Evolutionary conservation across 2,329 filamentous ascomycete species (phyloP), one percentile per base, ranked within the genome.

Genomic region (Talaromyces sp.): DNA sequence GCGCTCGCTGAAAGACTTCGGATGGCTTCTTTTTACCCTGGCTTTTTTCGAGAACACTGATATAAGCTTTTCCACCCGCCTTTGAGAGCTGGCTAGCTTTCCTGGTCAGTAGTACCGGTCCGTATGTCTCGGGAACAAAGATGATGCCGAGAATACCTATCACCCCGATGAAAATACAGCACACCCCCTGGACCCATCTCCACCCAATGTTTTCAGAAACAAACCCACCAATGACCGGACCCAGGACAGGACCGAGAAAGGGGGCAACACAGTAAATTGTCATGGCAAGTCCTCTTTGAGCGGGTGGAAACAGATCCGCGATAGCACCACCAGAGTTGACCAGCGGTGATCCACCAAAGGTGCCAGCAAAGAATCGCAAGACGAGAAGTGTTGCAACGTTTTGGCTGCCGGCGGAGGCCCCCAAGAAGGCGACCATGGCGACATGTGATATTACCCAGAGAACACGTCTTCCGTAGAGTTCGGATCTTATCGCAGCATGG

Each of bases 401-500:
- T 51, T 82, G 74, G 0, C 81, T 76, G n/a, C 80, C 84, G 2
- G 83, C 81, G 11, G 78, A 79, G 8, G 78, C 85, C 8, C 81
- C 84, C 63, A 82, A 85, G 69, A 88, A 88, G 0, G 78, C 81
- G 1, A 81, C 80, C 63, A 87, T 78, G 2, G 76, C 74, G 32
- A 80, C 68, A 67, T 85, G 86, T 0, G 83, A 86, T 63, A 80
- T 71, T 63, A 84, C 77, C 71, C 86, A 88, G 26, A 87, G 78
- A 50, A 80, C 72, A 66, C 86, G 80, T 55, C 59, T 24, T 41
- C 59, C 59, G 11, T 61, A 61, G 6, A 61, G 41, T 41, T 61
- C 59, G 7, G 59, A 61, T 55, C 58, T 60, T 53, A 24, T 19
- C 1, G 10, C 1, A 9, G 29, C 9, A 11, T n/a, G 4, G 10